Percentiles rank a stretch among this genome's conserved stretches.
phyloP scores from a whole-genome alignment of 768 basidiomycete genomes.

The Suillus cothurnatus region DNA sequence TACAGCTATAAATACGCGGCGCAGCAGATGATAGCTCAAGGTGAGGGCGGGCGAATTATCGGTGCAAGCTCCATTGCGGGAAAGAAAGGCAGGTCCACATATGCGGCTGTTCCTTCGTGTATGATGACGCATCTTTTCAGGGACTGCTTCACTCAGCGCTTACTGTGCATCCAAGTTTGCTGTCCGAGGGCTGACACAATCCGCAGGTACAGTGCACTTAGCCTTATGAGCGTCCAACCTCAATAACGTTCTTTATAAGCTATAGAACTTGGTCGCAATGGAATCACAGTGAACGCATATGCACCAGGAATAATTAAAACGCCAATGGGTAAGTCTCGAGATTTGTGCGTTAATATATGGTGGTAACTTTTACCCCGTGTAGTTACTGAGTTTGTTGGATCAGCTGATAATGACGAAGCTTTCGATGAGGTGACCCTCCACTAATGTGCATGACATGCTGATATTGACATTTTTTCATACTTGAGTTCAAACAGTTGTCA shows the following conservation, averaged over 20 bases:
- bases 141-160: constrained; percentile 26
- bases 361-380: background rate
- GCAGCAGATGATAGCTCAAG: constrained; percentile 46
- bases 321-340: constrained; percentile 26
- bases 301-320: constrained; percentile 35
- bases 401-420: constrained; percentile 13
- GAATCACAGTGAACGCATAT: constrained; percentile 37
- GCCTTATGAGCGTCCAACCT: background rate
- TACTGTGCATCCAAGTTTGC: constrained; percentile 47
- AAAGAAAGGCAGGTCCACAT: constrained; percentile 23
- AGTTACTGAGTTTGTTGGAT: constrained; percentile 21
- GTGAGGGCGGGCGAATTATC: constrained; percentile 43
- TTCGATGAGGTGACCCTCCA: constrained; percentile 15
- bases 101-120: background rate
- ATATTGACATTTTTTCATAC: constrained; percentile 7
- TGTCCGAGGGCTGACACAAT: constrained; percentile 44
- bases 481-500: constrained; percentile 14
- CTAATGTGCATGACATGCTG: background rate
- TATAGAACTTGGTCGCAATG: constrained; percentile 29
- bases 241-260: constrained; percentile 24
- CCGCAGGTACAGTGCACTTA: constrained; percentile 20
- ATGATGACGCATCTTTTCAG: constrained; percentile 21
- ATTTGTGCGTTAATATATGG: background rate
- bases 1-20: constrained; percentile 47
- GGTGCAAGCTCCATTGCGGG: constrained; percentile 41